Evolutionary conservation across 306 rosid species (phyloP).

Genomic region (Parietaria judaica): DNA sequence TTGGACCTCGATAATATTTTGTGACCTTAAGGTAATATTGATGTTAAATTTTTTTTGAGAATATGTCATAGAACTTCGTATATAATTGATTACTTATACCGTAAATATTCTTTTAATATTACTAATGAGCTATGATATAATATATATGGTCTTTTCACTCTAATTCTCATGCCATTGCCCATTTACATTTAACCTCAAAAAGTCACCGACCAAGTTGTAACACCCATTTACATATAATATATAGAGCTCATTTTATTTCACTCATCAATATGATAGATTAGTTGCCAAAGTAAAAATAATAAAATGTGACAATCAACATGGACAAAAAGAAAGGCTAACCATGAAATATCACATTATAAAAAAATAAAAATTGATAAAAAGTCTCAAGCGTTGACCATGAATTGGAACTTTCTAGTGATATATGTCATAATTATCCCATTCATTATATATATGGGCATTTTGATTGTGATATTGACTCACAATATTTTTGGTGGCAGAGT

Average conservation of each 20-base stretch:
- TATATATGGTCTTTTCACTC: no score
- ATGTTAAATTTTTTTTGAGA: no score
- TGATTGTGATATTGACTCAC: background rate
- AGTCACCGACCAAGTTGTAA: background rate
- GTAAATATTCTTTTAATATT: no score
- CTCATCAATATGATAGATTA: no score
- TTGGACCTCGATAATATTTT: no score
- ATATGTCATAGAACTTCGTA: no score
- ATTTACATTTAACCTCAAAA: background rate
- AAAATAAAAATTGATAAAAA: background rate
- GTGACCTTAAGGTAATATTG: no score
- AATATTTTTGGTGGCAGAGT: conserved; percentile 1
- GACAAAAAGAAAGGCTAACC: background rate
- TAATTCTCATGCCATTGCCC: no score
- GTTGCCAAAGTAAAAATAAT: background rate
- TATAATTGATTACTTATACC: no score
- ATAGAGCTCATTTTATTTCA: background rate
- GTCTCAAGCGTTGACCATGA: background rate
- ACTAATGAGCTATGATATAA: no score
- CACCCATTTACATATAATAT: background rate
- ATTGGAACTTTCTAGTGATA: background rate
- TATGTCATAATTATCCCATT: background rate
- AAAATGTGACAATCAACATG: background rate
- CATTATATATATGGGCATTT: background rate
- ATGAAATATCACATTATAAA: background rate